Base-by-base conservation (phyloP, 1,139 yeast genomes). In the Wickerhamomyces sp. region DNA sequence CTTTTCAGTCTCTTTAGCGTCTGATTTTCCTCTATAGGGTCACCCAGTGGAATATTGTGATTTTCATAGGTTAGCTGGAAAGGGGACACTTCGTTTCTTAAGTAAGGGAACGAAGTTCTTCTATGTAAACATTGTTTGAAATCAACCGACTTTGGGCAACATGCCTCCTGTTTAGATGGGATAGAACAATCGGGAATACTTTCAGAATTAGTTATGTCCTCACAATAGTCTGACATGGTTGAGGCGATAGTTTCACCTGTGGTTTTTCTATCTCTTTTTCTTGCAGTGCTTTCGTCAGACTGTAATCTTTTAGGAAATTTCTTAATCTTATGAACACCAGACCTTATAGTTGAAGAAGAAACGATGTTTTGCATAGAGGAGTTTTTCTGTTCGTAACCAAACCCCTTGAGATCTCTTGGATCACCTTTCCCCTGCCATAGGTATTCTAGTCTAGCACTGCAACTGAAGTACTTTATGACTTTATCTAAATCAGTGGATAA, bases 401-500 rank as follows among this genome's bases (percentile, higher is more conserved):
- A 49, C 24, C 51, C 47, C 32, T 43, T 46, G n/a, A 52, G 39
- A n/a, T 54, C 52, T 33, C 51, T 51, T 25, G 47, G 40, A 20
- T 55, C 48, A 9, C 76, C 78, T 41, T 68, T 65, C 4, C 72
- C 74, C 24, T 60, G 60, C 78, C 80, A 76, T 24, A 76, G 56
- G 40, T 71, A 67, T 19, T 68, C 64, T n/a, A 76, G 57, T 22
- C 76, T 55, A 15, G 65, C 59, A 24, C 80, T 79, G 40, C 62
- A 59, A 33, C 65, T 67, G 16, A 72, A 59, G 44, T 65, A 64
- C 32, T 59, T 59, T 8, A 70, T 61, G 21, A 75, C 54, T 28
- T 64, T 61, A 27, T 72, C 79, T 21, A 76, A 51, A 40, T 76
- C 78, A 6, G 67, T 54, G 0, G 81, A 74, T 41, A 77, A 68